These are phyloP conservation scores for Saturnispora bothae DNA, from an alignment of 805 yeast genomes.

Conservation along the genomic window DNA sequence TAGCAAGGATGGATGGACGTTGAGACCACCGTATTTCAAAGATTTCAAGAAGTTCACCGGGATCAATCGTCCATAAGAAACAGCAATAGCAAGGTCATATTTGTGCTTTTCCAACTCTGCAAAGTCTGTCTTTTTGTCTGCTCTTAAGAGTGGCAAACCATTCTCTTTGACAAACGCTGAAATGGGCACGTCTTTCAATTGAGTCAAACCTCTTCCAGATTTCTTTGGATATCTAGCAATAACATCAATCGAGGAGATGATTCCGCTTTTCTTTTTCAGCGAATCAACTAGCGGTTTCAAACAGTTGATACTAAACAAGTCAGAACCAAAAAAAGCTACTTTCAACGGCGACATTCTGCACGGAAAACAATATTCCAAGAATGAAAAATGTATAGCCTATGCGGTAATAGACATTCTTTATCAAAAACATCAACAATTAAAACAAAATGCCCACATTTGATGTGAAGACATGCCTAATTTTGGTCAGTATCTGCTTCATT, in stretches of 20 bases:
- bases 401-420: too few species aligned
- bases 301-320: slow-evolving; percentile 52
- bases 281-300: slow-evolving; percentile 27
- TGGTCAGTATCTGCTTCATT: slow-evolving; percentile 16
- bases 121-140: slow-evolving; percentile 38
- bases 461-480: slow-evolving; percentile 13
- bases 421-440: too few species aligned
- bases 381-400: too few species aligned
- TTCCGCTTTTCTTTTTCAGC: not conserved
- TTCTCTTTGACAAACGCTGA: slow-evolving; percentile 29
- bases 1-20: slow-evolving; percentile 85
- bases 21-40: slow-evolving; percentile 58
- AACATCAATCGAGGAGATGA: slow-evolving; percentile 36
- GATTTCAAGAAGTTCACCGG: slow-evolving; percentile 46
- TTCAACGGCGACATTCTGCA: slow-evolving; percentile 12
- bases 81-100: slow-evolving; percentile 74
- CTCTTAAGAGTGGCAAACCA: slow-evolving; percentile 34
- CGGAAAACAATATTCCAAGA: too few species aligned
- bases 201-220: slow-evolving; percentile 47
- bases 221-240: slow-evolving; percentile 55
- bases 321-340: slow-evolving; percentile 73
- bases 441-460: too few species aligned
- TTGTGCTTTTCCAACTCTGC: slow-evolving; percentile 16
- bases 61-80: slow-evolving; percentile 77
- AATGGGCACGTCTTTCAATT: slow-evolving; percentile 43